Percentiles rank a stretch among this genome's conserved stretches.
Conservation (phyloP, 345 rosid species). For the Eucalyptus sideroxylon region DNA sequence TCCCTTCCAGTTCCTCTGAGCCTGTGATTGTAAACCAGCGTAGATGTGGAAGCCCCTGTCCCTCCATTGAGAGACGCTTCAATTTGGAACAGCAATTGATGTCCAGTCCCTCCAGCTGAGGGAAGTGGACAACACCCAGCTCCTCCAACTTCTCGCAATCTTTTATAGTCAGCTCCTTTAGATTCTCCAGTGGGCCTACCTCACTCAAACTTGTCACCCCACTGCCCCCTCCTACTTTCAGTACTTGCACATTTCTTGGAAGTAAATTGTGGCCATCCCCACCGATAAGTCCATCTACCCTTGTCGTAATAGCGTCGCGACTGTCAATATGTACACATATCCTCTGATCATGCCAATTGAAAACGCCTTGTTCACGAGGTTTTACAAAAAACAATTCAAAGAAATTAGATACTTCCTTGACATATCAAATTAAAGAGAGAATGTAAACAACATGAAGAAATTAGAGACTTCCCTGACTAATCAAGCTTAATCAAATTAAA, state of each 20-base stretch:
- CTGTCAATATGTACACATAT: accelerated
- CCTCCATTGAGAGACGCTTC: not conserved
- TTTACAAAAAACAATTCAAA: too few relatives aligned
- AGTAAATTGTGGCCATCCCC: not conserved
- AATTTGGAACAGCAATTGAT: accelerated
- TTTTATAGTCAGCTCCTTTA: accelerated
- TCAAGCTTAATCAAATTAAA: not conserved
- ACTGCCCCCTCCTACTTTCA: not conserved
- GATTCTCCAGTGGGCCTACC: not conserved
- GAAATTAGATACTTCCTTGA: not conserved
- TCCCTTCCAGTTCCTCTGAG: not conserved
- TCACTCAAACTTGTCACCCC: not conserved
- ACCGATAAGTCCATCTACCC: accelerated
- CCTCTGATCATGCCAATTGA: too few relatives aligned
- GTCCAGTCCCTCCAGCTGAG: accelerated
- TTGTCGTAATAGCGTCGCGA: accelerated
- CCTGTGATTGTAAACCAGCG: accelerated
- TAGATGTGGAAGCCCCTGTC: not conserved
- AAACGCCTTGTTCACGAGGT: too few relatives aligned
- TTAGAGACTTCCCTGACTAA: not conserved
- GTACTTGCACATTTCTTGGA: not conserved
- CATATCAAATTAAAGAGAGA: not conserved
- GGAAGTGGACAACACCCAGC: not conserved
- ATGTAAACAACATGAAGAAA: not conserved
- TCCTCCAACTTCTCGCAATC: not conserved